Conservation (phyloP, 768 basidiomycete species). For the Dictyophora rubrovolvata region DNA sequence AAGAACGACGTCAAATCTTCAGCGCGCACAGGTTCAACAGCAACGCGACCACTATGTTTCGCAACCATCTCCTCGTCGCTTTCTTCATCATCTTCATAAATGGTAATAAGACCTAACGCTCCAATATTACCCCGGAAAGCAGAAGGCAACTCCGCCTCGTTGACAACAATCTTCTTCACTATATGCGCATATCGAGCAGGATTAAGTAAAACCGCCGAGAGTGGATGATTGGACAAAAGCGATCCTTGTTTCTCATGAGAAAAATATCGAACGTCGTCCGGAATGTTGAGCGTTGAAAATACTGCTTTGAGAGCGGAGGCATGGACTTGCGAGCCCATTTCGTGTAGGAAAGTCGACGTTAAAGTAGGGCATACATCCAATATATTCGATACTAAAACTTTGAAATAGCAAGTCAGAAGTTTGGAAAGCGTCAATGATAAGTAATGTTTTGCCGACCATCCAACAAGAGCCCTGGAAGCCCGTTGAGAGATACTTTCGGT, state of each 20-base stretch:
- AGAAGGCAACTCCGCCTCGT: neutral
- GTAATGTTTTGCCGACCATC: slow-evolving; percentile 1
- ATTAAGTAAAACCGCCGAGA: slow-evolving; percentile 23
- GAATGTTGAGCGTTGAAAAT: slow-evolving; percentile 20
- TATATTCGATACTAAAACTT: slow-evolving; percentile 5
- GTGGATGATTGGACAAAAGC: slow-evolving; percentile 10
- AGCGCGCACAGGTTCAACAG: slow-evolving; percentile 12
- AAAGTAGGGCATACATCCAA: slow-evolving; percentile 5
- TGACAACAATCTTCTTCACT: slow-evolving; percentile 22
- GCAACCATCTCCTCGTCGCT: slow-evolving; percentile 3
- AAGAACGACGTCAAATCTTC: slow-evolving; percentile 11
- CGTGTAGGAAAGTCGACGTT: slow-evolving; percentile 15
- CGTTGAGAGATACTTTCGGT: neutral
- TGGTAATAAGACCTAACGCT: slow-evolving; percentile 8
- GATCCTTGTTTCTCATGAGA: neutral
- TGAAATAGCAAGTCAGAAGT: neutral
- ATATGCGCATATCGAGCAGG: slow-evolving; percentile 21
- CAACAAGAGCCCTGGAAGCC: slow-evolving; percentile 5
- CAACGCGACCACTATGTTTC: neutral
- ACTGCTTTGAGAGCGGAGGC: slow-evolving; percentile 22
- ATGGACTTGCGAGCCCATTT: slow-evolving; percentile 22
- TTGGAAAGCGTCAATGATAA: neutral
- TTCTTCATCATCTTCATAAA: slow-evolving; percentile 8
- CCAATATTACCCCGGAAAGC: neutral
- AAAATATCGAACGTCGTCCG: slow-evolving; percentile 22